These are phyloP conservation scores for Fusarium verticillioides DNA, from an alignment of 2,329 filamentous ascomycete genomes.

Conservation along the genomic window DNA sequence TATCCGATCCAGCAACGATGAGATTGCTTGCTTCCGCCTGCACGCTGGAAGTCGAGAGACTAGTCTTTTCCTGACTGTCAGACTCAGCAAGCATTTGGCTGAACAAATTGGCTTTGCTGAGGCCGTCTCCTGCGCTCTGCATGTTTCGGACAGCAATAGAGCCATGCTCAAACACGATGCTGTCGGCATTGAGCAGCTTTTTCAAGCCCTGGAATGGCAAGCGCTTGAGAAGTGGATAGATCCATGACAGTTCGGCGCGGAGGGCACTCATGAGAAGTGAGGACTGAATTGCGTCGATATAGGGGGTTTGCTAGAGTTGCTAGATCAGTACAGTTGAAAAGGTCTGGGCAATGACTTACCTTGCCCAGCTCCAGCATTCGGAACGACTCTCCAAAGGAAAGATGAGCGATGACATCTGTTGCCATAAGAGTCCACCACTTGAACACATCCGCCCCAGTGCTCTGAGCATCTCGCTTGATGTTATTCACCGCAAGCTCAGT, in stretches of 20 bases:
- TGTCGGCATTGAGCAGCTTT: neutral
- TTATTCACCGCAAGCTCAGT: neutral
- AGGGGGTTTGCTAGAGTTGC: neutral
- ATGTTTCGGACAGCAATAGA: neutral
- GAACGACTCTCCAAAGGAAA: slow-evolving; percentile 27
- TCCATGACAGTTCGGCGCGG: neutral
- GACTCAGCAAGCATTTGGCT: slow-evolving; percentile 3
- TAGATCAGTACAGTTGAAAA: too few species aligned
- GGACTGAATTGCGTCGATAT: neutral
- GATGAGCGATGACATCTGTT: slow-evolving; percentile 21
- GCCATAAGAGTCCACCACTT: slow-evolving; percentile 38
- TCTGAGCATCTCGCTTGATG: neutral
- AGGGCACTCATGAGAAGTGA: neutral
- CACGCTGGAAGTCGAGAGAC: accelerated
- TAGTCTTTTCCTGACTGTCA: neutral
- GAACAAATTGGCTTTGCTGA: neutral
- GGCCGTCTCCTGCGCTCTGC: neutral
- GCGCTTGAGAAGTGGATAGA: neutral
- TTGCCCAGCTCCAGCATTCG: slow-evolving; percentile 24
- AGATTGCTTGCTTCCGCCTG: slow-evolving; percentile 7
- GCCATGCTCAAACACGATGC: neutral
- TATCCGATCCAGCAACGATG: slow-evolving; percentile 24
- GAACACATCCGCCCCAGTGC: slow-evolving; percentile 3
- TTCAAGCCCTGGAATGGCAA: neutral
- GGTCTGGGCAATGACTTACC: neutral